A percentile compares a stretch with the other conserved stretches of the same genome.
Evolutionary conservation across 306 rosid genomes (phyloP).

Genomic region (Arachis stenosperma): DNA sequence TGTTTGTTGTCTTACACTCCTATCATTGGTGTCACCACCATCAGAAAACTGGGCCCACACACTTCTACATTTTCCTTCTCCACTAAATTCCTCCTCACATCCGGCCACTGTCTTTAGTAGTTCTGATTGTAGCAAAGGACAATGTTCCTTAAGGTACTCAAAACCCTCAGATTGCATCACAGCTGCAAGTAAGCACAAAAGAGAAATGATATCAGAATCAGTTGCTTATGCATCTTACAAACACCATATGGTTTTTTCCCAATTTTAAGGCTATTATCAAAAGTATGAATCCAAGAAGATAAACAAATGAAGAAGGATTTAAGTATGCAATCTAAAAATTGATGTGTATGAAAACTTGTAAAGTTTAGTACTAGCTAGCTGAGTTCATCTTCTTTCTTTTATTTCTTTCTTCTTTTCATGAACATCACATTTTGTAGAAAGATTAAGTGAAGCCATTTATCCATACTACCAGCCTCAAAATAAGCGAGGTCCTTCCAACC

Average conservation of each 20-base stretch:
- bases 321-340: conserved; percentile 26
- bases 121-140: conserved; percentile 91
- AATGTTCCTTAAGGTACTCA: conserved; percentile 86
- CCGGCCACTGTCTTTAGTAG: conserved; percentile 93
- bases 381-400: not conserved
- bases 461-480: conserved; percentile 10
- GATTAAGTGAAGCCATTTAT: conserved; percentile 4
- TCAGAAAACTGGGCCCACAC: conserved; percentile 97
- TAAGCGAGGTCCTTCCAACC: conserved; percentile 14
- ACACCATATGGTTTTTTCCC: conserved; percentile 9
- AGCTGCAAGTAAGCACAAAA: conserved; percentile 55
- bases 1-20: conserved; percentile 81
- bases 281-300: conserved; percentile 31
- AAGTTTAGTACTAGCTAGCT: not conserved
- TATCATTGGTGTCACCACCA: conserved; percentile 85
- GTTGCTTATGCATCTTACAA: conserved; percentile 12
- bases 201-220: conserved; percentile 32
- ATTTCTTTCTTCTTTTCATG: conserved; percentile 8
- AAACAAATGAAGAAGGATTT: conserved; percentile 40
- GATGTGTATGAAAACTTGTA: conserved; percentile 4
- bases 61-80: conserved; percentile 83
- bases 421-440: not conserved
- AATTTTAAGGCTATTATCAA: conserved; percentile 39
- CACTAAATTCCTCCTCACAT: conserved; percentile 83
- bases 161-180: conserved; percentile 97